Percentiles rank a stretch among this genome's conserved stretches.
phyloP scores from a whole-genome alignment of 768 basidiomycete genomes.

The Strobilomyces echinocephalus region DNA sequence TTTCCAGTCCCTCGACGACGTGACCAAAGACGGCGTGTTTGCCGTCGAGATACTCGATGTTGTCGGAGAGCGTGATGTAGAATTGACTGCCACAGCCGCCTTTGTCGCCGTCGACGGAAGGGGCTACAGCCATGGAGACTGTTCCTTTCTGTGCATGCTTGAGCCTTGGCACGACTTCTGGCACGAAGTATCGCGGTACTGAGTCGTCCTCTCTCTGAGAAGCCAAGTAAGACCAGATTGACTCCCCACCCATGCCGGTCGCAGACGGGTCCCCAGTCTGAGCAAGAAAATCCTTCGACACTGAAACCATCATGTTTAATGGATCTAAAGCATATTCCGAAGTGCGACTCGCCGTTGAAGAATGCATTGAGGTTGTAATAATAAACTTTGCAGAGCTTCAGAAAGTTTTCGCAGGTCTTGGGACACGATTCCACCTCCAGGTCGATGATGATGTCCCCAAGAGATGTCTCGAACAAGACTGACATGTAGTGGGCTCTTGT shows the following conservation, averaged over 20 bases:
- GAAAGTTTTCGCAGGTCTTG: slow-evolving; percentile 89
- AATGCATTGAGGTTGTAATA: slow-evolving; percentile 97
- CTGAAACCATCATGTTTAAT: slow-evolving; percentile 36
- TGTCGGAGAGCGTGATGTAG: slow-evolving; percentile 88
- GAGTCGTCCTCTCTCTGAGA: slow-evolving; percentile 35
- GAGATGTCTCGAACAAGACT: slow-evolving; percentile 92
- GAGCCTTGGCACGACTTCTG: slow-evolving; percentile 72
- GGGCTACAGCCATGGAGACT: slow-evolving; percentile 96
- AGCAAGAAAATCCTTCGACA: slow-evolving; percentile 95
- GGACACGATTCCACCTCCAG: slow-evolving; percentile 90
- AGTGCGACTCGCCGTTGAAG: slow-evolving; percentile 77
- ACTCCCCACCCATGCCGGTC: slow-evolving; percentile 90
- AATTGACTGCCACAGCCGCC: slow-evolving; percentile 95
- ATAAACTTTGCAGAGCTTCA: slow-evolving; percentile 96
- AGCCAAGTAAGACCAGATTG: slow-evolving; percentile 72
- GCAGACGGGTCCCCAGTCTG: slow-evolving; percentile 97
- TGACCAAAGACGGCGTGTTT: slow-evolving; percentile 93
- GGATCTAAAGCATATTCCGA: background rate
- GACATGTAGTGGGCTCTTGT: slow-evolving; percentile 56
- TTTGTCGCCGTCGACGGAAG: slow-evolving; percentile 57
- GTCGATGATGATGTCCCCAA: slow-evolving; percentile 96
- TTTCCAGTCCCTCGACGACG: slow-evolving; percentile 91
- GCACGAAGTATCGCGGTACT: slow-evolving; percentile 78
- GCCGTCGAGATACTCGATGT: slow-evolving; percentile 93
- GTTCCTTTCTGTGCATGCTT: slow-evolving; percentile 86